Conservation (phyloP, 140 eudicot genomes). For the Flaveria floridana region DNA sequence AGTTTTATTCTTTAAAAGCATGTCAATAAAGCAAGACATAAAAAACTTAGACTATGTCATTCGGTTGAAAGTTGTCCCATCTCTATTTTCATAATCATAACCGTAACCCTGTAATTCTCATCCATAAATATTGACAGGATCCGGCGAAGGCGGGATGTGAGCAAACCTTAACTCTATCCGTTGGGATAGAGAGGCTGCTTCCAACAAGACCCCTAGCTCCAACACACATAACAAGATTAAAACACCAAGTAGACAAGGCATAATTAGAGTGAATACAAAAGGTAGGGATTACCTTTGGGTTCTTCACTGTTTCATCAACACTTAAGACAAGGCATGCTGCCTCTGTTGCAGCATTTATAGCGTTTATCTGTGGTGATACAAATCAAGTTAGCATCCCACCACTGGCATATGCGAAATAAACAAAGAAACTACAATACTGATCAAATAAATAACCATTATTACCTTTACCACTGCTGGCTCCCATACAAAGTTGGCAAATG, state of each 20-base stretch:
- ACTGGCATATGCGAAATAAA: neutral
- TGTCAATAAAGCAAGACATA: no score
- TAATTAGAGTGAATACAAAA: neutral
- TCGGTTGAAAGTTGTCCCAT: neutral
- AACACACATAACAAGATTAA: no score
- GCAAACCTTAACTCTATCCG: no score
- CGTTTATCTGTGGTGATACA: constrained; percentile 65
- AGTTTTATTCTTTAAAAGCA: no score
- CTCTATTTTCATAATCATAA: neutral
- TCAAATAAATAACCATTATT: neutral
- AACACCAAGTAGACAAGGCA: no score
- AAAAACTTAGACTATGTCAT: no score
- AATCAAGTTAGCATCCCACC: constrained; percentile 21
- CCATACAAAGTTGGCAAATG: constrained; percentile 94
- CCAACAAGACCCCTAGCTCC: no score
- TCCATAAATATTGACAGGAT: no score
- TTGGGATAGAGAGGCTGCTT: no score
- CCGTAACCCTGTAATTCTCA: neutral
- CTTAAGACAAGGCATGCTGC: constrained; percentile 96
- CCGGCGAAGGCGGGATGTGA: no score
- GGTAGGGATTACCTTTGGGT: constrained; percentile 72
- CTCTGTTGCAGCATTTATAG: constrained; percentile 97
- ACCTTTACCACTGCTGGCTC: constrained; percentile 99
- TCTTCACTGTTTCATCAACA: constrained; percentile 94
- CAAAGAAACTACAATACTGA: neutral